Percentiles rank a stretch among this genome's conserved stretches.
phyloP scores from a whole-genome alignment of 208 protist genomes.

The Strigomonas culicis region DNA sequence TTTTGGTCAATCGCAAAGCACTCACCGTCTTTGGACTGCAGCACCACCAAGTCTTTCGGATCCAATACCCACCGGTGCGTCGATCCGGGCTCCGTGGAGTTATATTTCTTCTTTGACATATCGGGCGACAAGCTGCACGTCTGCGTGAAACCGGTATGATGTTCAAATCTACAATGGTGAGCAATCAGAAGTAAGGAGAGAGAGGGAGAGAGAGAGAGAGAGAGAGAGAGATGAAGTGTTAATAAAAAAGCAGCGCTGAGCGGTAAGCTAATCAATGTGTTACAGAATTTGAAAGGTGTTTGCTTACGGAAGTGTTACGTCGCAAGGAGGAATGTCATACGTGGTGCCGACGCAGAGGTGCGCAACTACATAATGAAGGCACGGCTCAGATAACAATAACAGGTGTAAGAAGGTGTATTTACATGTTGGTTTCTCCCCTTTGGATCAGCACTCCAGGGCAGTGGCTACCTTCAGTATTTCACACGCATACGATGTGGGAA shows the following conservation, averaged over 20 bases:
- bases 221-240: not conserved
- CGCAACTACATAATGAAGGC: too few species aligned
- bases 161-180: not conserved
- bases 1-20: conserved; percentile 60
- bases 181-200: conserved; percentile 3
- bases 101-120: conserved; percentile 14
- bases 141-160: not conserved
- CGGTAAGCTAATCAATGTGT: too few species aligned
- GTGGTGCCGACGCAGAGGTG: too few species aligned
- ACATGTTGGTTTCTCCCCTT: not conserved
- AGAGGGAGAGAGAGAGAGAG: not conserved
- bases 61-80: conserved; percentile 18
- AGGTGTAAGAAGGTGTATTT: not conserved
- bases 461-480: conserved; percentile 59
- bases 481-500: conserved; percentile 34
- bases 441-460: conserved; percentile 38
- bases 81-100: conserved; percentile 10
- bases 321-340: too few species aligned
- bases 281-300: too few species aligned
- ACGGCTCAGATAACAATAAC: too few species aligned
- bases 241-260: too few species aligned
- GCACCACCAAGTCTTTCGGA: conserved; percentile 37
- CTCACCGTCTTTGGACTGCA: conserved; percentile 55
- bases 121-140: too few species aligned
- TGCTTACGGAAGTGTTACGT: too few species aligned